Base-by-base conservation (phyloP, 2,329 filamentous ascomycete genomes). In the Zymoseptoria brevis region DNA sequence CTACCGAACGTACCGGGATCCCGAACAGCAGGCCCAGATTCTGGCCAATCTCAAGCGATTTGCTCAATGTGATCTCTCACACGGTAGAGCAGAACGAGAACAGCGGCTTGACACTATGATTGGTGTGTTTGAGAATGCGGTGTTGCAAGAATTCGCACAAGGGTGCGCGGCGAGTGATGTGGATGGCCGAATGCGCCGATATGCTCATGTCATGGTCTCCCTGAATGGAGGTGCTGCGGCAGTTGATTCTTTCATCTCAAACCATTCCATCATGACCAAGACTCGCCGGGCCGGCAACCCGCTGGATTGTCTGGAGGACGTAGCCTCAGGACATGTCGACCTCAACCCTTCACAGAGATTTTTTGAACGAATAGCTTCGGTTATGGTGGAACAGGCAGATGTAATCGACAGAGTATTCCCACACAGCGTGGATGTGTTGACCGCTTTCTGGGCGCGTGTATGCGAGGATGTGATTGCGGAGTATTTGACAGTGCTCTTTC, bases 151-250 rank as follows among this genome's bases (percentile, higher is more conserved):
- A 72, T 99, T 99, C 66, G 89, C 95, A 74, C 88, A 94, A 64
- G 94, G 90, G 3, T 96, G 95, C 66, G 90, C 94, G 72, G 86
- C 85, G 50, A 89, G 88, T 76, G 93, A 99, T 72, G 85, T 95
- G 57, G 88, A 96, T 64, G 91, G 90, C 1, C 82, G 86, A 57
- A 96, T 97, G 93, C 85, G 83, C 66, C 84, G 88, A 69, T 97
- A 96, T 74, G 92, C 92, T 1, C 85, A 90, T 67, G 91, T 99
- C 16, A 77, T 99, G 58, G 85, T 89, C 59, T 82, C 83, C 1
- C 79, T 99, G 51, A 95, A 96, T 71, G 90, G 89, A 24, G 91
- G 90, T 16, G 80, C 81, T 49, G 86, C 87, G 13, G 90, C 85
- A 8, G 80, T 95, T 53, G 90, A 97, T 56, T 79, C 91, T 1